Percentiles rank a stretch among this genome's conserved stretches.
These are phyloP conservation scores for Trichophyton benhamiae DNA, from an alignment of 2,329 filamentous ascomycete genomes.

Conservation along the genomic window DNA sequence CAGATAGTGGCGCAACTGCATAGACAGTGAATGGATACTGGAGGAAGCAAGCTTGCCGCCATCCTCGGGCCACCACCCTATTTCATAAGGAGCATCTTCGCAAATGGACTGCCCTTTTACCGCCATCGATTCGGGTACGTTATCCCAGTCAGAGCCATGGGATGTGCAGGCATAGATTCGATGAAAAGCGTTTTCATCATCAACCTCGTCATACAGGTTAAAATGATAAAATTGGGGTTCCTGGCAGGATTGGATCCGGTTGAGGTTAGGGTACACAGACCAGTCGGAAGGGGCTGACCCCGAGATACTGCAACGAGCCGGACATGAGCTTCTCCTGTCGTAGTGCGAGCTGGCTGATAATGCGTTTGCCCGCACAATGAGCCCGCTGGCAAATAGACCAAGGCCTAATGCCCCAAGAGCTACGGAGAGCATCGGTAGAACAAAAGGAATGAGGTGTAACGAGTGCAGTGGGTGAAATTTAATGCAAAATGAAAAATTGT, in stretches of 20 bases:
- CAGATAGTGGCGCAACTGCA: not conserved
- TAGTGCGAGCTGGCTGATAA: not conserved
- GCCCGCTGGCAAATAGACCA: not conserved
- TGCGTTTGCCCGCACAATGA: not conserved
- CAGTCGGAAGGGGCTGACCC: not conserved
- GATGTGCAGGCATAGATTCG: not conserved
- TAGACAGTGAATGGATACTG: not conserved
- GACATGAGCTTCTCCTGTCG: not conserved
- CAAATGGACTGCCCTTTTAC: not conserved
- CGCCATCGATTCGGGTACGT: not conserved
- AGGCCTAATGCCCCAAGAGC: not conserved
- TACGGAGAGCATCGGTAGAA: not conserved
- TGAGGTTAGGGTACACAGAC: not conserved
- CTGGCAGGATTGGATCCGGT: constrained; percentile 3
- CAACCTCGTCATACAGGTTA: not conserved
- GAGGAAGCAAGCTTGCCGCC: not conserved
- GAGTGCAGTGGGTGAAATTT: not conserved
- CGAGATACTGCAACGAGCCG: not conserved
- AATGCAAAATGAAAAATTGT: not conserved
- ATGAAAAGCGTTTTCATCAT: not conserved
- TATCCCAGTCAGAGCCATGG: not conserved
- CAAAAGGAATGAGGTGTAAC: too few relatives aligned
- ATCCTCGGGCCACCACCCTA: not conserved
- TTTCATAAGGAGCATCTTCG: not conserved
- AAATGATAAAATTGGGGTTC: constrained; percentile 3